Percentiles rank a stretch among this genome's conserved stretches.
Evolutionary conservation across 345 rosid genomes (phyloP).

Genomic region (Euclidium syriacum): DNA sequence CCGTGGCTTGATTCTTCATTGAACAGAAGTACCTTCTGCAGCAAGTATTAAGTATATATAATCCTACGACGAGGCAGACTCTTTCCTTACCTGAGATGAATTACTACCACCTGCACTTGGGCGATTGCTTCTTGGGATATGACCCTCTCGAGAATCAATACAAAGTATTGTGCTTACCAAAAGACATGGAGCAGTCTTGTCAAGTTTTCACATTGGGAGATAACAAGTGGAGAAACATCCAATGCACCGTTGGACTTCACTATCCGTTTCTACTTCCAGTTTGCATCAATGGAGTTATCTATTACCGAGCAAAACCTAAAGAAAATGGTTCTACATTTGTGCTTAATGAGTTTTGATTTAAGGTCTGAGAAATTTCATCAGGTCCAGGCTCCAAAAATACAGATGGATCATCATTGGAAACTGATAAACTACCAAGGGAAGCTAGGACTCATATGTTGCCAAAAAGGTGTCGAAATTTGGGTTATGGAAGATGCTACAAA

Average conservation of each 20-base stretch:
- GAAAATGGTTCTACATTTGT: neutral
- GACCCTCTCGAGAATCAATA: neutral
- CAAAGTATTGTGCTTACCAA: neutral
- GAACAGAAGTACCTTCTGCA: too few species aligned
- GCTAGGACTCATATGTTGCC: neutral
- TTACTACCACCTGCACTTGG: neutral
- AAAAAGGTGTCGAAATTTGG: neutral
- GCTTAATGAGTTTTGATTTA: neutral
- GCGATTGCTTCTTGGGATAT: neutral
- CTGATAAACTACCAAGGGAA: neutral
- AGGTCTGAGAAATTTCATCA: neutral
- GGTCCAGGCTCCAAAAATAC: neutral
- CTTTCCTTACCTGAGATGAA: neutral
- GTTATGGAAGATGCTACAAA: neutral
- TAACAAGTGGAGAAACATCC: neutral
- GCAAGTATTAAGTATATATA: too few species aligned
- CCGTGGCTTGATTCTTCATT: neutral
- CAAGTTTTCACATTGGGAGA: neutral
- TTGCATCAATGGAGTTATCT: neutral
- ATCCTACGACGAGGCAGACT: neutral
- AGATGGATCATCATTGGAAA: accelerated
- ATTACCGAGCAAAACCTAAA: neutral
- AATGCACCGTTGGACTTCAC: neutral
- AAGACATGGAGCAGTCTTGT: neutral
- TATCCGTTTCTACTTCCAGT: neutral